Percentiles rank a stretch among this genome's conserved stretches.
These are phyloP conservation scores for Vitis hybrid DNA, from an alignment of 177 flowering plant species.

Conservation along the genomic window DNA sequence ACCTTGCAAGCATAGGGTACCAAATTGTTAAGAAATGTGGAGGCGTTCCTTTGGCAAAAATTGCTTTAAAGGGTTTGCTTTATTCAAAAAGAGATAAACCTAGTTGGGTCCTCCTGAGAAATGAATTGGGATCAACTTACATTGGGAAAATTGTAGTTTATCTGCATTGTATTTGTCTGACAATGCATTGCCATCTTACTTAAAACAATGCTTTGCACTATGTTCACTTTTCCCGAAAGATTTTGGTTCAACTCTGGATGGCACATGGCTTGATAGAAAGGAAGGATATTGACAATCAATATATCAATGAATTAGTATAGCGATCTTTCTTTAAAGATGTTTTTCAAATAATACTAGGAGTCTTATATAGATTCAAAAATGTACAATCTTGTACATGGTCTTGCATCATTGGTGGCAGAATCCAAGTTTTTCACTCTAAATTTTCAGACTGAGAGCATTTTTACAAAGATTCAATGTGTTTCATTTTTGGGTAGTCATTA, in stretches of 20 bases:
- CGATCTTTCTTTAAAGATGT: neutral
- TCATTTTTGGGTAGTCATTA: neutral
- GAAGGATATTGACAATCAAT: slow-evolving; percentile 11
- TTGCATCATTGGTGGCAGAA: too few relatives aligned
- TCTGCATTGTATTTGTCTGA: slow-evolving; percentile 10
- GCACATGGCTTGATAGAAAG: slow-evolving; percentile 9
- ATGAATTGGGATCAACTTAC: slow-evolving; percentile 1
- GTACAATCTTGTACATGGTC: too few relatives aligned
- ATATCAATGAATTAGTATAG: slow-evolving; percentile 8
- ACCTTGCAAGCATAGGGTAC: neutral
- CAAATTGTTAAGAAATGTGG: slow-evolving; percentile 1
- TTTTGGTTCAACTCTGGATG: slow-evolving; percentile 12
- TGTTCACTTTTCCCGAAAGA: slow-evolving; percentile 19
- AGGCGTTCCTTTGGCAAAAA: slow-evolving; percentile 14
- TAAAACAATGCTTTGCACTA: slow-evolving; percentile 17
- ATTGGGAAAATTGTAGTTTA: slow-evolving; percentile 9
- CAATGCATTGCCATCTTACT: slow-evolving; percentile 8
- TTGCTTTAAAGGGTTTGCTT: slow-evolving; percentile 9
- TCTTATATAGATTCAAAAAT: too few relatives aligned
- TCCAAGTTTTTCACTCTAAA: too few relatives aligned
- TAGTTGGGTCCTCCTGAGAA: slow-evolving; percentile 8
- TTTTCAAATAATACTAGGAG: too few relatives aligned
- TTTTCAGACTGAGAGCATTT: too few relatives aligned
- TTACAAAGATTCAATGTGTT: too few relatives aligned
- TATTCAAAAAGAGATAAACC: neutral